Percentiles rank a stretch among this genome's conserved stretches.
These are phyloP conservation scores for Phytophthora palmivora DNA, from an alignment of 352 stramenopile species.

Conservation along the genomic window DNA sequence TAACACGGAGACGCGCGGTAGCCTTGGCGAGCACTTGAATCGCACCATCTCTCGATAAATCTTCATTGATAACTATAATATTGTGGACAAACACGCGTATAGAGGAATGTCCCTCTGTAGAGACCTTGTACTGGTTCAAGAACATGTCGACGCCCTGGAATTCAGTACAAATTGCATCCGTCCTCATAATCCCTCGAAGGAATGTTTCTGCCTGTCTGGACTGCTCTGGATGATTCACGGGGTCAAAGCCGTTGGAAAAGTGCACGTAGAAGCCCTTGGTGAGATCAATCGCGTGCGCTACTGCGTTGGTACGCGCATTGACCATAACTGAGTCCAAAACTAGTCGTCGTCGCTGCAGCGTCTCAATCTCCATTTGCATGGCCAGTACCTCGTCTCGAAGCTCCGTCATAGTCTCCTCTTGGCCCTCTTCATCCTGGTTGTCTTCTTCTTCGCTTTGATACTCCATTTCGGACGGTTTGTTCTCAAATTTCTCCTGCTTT, in stretches of 20 bases:
- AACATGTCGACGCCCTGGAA: conserved; percentile 64
- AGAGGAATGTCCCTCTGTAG: conserved; percentile 38
- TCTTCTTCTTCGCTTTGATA: conserved; percentile 6
- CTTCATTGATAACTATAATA: conserved; percentile 33
- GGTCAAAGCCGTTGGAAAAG: conserved; percentile 52
- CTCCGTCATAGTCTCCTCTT: neutral
- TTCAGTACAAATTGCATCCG: conserved; percentile 58
- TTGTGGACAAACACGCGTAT: conserved; percentile 40
- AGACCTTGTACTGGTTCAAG: conserved; percentile 52
- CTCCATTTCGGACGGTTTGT: conserved; percentile 1
- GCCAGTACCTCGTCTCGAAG: conserved; percentile 33
- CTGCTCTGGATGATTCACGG: conserved; percentile 18
- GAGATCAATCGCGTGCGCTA: conserved; percentile 41
- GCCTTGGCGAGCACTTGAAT: conserved; percentile 55
- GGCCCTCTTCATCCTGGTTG: conserved; percentile 9
- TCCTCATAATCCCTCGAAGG: conserved; percentile 47
- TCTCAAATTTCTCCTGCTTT: neutral
- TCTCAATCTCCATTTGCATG: conserved; percentile 44
- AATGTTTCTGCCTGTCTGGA: conserved; percentile 38
- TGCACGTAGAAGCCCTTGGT: conserved; percentile 51
- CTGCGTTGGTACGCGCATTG: conserved; percentile 39
- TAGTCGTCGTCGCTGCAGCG: conserved; percentile 42
- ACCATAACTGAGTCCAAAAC: conserved; percentile 46
- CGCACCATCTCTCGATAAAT: conserved; percentile 17
- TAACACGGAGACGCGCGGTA: conserved; percentile 50